Evolutionary conservation across 331 rosid species (phyloP).

Genomic region (Malus hybrid): DNA sequence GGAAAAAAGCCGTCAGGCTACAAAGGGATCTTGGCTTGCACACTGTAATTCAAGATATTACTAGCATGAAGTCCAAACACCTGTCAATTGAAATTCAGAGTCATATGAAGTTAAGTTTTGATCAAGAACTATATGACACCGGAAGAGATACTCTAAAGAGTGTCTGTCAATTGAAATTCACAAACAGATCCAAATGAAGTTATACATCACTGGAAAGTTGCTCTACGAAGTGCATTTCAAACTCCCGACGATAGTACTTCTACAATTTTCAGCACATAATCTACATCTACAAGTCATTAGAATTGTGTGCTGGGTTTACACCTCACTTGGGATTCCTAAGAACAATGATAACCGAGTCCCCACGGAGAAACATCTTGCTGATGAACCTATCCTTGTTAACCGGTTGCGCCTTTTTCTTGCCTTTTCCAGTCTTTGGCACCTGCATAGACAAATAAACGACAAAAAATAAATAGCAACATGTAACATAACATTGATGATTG

Average conservation of each 20-base stretch:
- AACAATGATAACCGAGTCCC: conserved; percentile 84
- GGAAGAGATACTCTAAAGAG: neutral
- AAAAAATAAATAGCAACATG: neutral
- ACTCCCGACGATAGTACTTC: neutral
- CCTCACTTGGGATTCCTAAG: conserved; percentile 88
- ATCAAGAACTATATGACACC: neutral
- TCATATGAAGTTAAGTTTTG: neutral
- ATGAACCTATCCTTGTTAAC: conserved; percentile 94
- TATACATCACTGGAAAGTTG: neutral
- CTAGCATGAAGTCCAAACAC: neutral
- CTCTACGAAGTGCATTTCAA: neutral
- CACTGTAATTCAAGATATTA: neutral
- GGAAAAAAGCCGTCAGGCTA: neutral
- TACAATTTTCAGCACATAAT: neutral
- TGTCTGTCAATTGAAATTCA: neutral
- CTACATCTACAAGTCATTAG: neutral
- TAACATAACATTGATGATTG: neutral
- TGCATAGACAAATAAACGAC: neutral
- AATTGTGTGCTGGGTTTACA: neutral
- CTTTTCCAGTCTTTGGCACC: conserved; percentile 92
- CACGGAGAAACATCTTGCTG: conserved; percentile 86
- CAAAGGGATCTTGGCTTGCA: neutral
- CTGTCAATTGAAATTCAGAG: neutral
- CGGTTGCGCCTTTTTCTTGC: conserved; percentile 88
- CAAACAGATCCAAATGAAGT: neutral